phyloP scores from a whole-genome alignment of 768 basidiomycete genomes.

The Krasilnikovozyma curviuscula region DNA sequence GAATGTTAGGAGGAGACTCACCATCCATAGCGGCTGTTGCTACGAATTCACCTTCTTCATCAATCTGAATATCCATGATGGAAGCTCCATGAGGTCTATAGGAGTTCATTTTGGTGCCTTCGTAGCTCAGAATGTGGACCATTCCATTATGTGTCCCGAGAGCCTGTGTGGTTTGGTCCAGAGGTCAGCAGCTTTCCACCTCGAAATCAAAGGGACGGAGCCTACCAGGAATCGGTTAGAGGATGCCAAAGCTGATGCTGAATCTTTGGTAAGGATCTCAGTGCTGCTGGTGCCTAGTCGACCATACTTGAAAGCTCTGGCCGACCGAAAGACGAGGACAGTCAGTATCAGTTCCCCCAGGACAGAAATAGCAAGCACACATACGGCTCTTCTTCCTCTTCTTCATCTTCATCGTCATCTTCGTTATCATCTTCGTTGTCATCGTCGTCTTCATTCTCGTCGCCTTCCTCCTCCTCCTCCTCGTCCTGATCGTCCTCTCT shows the following conservation, averaged over 20 bases:
- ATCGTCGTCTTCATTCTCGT: slow-evolving; percentile 7
- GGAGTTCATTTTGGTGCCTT: slow-evolving; percentile 65
- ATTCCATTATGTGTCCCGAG: slow-evolving; percentile 87
- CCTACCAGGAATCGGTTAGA: slow-evolving; percentile 53
- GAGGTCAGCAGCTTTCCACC: not conserved
- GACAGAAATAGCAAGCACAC: not conserved
- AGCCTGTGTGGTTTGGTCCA: slow-evolving; percentile 34
- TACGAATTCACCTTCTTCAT: slow-evolving; percentile 67
- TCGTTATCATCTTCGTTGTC: not conserved
- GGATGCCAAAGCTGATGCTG: slow-evolving; percentile 62
- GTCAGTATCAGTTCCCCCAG: not conserved
- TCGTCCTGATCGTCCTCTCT: slow-evolving; percentile 1
- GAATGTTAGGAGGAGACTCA: slow-evolving; percentile 27
- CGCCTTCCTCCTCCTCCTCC: not conserved
- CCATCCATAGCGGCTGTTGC: slow-evolving; percentile 88
- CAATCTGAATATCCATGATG: slow-evolving; percentile 64
- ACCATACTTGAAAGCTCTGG: slow-evolving; percentile 59
- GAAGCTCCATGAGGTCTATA: slow-evolving; percentile 80
- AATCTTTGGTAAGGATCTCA: slow-evolving; percentile 70
- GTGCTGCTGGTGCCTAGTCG: slow-evolving; percentile 51
- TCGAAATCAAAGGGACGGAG: slow-evolving; percentile 1
- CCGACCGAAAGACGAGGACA: not conserved
- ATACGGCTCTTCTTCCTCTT: slow-evolving; percentile 50
- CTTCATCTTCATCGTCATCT: slow-evolving; percentile 12
- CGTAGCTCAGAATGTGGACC: slow-evolving; percentile 60